Base-by-base conservation (phyloP, 345 rosid species). In the Geranium rotundifolium region DNA sequence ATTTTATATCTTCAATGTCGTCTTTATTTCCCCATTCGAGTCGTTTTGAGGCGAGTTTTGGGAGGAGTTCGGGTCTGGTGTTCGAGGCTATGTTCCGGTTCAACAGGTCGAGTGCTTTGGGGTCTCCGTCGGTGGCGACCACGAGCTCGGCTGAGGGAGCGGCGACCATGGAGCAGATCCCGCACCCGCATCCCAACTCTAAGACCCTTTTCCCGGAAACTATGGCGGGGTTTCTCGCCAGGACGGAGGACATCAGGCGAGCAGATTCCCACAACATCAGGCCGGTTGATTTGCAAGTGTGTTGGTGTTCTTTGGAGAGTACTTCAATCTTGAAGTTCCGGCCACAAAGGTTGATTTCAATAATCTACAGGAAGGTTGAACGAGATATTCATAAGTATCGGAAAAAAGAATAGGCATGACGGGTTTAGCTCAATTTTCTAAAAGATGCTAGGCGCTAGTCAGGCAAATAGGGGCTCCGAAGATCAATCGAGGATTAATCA, bases 181-280 rank as follows among this genome's bases (percentile, higher is more conserved):
- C 84, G 62, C 93, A 84, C 41, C 95, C 95, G 54, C 89, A 84
- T 4, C 96, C 96, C 67, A 89, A 65, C 74, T 92, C 98, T 60
- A 87, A 72, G 52, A 92, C 85, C 62, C 77, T 71, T 73, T 81
- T 87, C 19, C 87, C 85, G 1, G 81, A 74, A 19, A 92, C 88
- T 54, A 92, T 87, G 67, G 63, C 67, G 27, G 84, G 93, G 73
- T 87, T 92, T 77, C 79, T 76, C 23, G 79, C 93, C 12, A 92
- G 82, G 70, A 92, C 71, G 60, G 77, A 78, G 69, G 93, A 84
- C 93, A 87, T 85, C 72, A 87, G 68, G 61, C 74, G 79, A 79
- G 97, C 97, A 30, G 97, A 90, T 76, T 90, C 97, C 97, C 97
- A 90, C 6, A 92, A 82, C 93, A 92, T 92, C 73, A 92, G 66